Conservation (phyloP, 2,329 filamentous ascomycete species). For the Calycina marina region DNA sequence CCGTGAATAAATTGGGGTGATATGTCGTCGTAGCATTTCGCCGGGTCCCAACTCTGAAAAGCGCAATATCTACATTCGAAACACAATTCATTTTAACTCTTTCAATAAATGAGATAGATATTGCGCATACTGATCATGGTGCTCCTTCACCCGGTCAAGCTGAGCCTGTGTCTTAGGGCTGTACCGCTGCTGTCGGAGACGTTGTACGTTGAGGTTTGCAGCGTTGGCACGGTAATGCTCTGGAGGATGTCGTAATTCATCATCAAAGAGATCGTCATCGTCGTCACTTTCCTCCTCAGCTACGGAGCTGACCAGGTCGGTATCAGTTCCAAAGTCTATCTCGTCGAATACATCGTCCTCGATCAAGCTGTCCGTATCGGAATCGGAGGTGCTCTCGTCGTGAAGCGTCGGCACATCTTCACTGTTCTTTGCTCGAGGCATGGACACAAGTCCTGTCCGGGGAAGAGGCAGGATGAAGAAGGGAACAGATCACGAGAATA, state of each 20-base stretch:
- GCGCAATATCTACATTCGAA: background rate
- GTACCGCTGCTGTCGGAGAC: background rate
- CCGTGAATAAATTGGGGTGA: too few relatives aligned
- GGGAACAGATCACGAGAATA: too few relatives aligned
- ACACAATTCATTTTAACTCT: background rate
- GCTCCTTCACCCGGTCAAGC: background rate
- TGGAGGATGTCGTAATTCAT: background rate
- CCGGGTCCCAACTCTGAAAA: too few relatives aligned
- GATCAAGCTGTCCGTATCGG: background rate
- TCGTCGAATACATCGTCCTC: background rate
- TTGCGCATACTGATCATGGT: background rate
- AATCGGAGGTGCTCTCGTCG: background rate
- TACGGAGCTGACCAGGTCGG: background rate
- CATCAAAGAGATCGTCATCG: background rate
- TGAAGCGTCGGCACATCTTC: too few relatives aligned
- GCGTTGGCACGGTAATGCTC: background rate
- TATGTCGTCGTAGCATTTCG: too few relatives aligned
- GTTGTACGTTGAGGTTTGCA: background rate
- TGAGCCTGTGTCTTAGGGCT: background rate
- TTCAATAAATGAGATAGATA: background rate
- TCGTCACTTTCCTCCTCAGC: background rate
- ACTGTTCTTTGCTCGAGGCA: too few relatives aligned
- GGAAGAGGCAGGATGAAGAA: too few relatives aligned
- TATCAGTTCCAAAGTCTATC: background rate
- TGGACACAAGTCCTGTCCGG: too few relatives aligned